Evolutionary conservation across 1,284 basidiomycete species (phyloP), one percentile per base, ranked within the genome.

Genomic region (Cystobasidium sp.): DNA sequence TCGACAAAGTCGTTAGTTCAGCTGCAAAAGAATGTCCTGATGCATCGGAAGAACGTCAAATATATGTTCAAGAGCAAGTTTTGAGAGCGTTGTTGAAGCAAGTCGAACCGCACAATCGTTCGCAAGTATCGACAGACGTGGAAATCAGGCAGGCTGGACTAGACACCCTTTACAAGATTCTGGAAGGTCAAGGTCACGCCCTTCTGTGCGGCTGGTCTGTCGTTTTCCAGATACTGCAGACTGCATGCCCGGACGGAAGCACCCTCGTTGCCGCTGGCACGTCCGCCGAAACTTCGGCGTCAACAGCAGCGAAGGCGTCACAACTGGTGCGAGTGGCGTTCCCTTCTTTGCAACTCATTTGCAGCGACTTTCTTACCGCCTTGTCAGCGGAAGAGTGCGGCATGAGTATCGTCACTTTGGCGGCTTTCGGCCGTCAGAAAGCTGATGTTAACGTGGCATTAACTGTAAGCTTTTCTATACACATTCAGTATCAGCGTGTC

Each of bases 391-490:
- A 89, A 41, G 90, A 96, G 78, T 88, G 98, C 46, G 88, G 89
- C 6, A 86, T 91, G 10, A 97, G 95, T 79, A 96, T 98, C 82
- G 88, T 86, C 71, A 94, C 93, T 12, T 86, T 99, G 1, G 92
- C 93, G 4, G 89, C 90, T 75, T 99, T 97, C 81, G 93, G 94
- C 37, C 87, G 89, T 31, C 96, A 98, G 80, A 86, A 88, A 2
- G 84, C 86, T 8, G 96, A 99, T 79, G 94, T 96, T 63, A 98
- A 98, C 79, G 96, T 98, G 67, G 92, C 95, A 0, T 85, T 99
- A 59, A 96, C 94, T 0, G 93, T 78, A 43, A 37, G 31, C 2
- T 49, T 43, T 6, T 49, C 0, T 49, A 18, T 6, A 4, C 49
- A 6, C 24, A 14, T 24, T 55, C 18, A 66, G 37, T 16, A 56